Conservation (phyloP, 768 basidiomycete genomes). For the Steccherinum ochraceum region DNA sequence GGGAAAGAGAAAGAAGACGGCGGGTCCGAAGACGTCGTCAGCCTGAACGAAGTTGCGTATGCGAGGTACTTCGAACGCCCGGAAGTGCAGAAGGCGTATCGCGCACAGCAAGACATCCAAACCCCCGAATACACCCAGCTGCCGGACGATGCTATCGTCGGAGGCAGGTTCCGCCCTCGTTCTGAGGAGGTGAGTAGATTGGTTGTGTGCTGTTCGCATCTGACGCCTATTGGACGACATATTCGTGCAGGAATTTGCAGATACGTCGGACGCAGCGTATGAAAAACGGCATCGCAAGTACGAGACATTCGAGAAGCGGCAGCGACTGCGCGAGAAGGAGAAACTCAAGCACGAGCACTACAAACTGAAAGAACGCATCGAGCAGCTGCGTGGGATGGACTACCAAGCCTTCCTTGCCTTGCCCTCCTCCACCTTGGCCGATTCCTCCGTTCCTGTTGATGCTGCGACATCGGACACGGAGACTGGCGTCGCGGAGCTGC, state of each 20-base stretch:
- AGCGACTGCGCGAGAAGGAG: conserved; percentile 83
- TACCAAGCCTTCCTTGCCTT: conserved; percentile 58
- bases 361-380: conserved; percentile 84
- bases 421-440: conserved; percentile 53
- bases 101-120: conserved; percentile 66
- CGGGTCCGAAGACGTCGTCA: conserved; percentile 37
- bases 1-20: background rate
- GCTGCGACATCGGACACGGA: conserved; percentile 16
- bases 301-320: conserved; percentile 80
- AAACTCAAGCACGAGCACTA: conserved; percentile 89
- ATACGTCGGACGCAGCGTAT: conserved; percentile 78
- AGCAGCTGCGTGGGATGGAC: conserved; percentile 75
- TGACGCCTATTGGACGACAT: too few species aligned
- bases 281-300: conserved; percentile 81
- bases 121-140: conserved; percentile 62
- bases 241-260: conserved; percentile 49
- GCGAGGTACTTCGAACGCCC: conserved; percentile 75
- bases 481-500: conserved; percentile 13
- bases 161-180: conserved; percentile 66
- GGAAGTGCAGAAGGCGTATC: conserved; percentile 66
- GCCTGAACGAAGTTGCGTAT: conserved; percentile 53
- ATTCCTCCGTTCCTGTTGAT: conserved; percentile 21
- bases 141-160: conserved; percentile 46
- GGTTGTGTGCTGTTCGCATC: too few species aligned
- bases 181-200: conserved; percentile 68